These are phyloP conservation scores for Bruguiera hainesii DNA, from an alignment of 441 rosid species.

Conservation along the genomic window DNA sequence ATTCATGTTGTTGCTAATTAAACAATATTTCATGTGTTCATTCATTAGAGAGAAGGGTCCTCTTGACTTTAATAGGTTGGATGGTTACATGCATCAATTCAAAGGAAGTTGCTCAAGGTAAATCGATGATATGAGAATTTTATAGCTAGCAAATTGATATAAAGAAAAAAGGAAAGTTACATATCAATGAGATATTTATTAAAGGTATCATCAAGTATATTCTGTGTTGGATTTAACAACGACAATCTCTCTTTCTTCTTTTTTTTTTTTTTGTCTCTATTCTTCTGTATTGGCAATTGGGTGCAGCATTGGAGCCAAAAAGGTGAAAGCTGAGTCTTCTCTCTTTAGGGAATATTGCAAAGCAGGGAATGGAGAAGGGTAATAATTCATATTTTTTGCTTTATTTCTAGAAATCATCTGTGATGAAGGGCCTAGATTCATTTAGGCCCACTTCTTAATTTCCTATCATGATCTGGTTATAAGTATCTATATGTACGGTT, in stretches of 20 bases:
- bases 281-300: slow-evolving; percentile 14
- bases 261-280: background rate
- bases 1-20: background rate
- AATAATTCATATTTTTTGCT: slow-evolving; percentile 15
- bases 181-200: slow-evolving; percentile 6
- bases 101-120: slow-evolving; percentile 94
- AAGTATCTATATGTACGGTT: too few species aligned
- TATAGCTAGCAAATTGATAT: background rate
- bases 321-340: slow-evolving; percentile 88
- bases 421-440: background rate
- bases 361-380: slow-evolving; percentile 88
- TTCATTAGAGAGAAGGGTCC: slow-evolving; percentile 59
- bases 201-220: slow-evolving; percentile 36
- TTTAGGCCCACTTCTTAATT: slow-evolving; percentile 2
- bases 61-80: slow-evolving; percentile 67
- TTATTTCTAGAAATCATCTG: slow-evolving; percentile 3
- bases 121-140: background rate
- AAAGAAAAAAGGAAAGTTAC: background rate
- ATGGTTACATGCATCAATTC: slow-evolving; percentile 82
- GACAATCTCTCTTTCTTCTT: slow-evolving; percentile 8
- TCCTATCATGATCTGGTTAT: background rate
- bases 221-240: slow-evolving; percentile 28
- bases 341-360: slow-evolving; percentile 77
- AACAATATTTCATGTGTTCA: background rate
- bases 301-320: slow-evolving; percentile 92